Base-by-base conservation (phyloP, 176 grass and related monocot species). In the Carex scoparia region DNA sequence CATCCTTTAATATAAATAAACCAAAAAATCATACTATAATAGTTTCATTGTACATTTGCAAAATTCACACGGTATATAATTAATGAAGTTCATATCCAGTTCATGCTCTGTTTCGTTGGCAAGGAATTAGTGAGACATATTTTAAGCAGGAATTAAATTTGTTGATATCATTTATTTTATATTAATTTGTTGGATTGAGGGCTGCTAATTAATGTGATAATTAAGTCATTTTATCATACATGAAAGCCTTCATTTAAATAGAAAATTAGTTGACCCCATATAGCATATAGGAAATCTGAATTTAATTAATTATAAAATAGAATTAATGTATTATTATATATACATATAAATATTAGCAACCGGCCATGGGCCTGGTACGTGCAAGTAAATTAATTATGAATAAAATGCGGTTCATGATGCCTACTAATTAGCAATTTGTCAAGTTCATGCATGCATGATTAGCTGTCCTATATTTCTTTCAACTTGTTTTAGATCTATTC, bases 361-460 rank as follows among this genome's bases (percentile, higher is more conserved):
- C 65, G 65, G 65, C 65, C 65, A 69, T 37, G 65, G 65, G 2
- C 65, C 32, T 80, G 18, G 38, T 61, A 4, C 14, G 38, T 61
- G 13, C 14, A 59, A 58, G 12, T 54, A 75, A 46, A 40, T 79
- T 54, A 31, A 46, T 42, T 12, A 27, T 81, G 10, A 65, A 64
- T 9, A 35, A 81, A 28, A 0, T 62, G 1, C 48, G 7, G 14
- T 64, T 81, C 79, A 42, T 81, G 79, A 81, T 64, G 15, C 79
- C 79, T 40, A 81, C 79, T 62, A 81, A 81, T 23, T 57, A 46
- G 35, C 4, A 81, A 44, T 54, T 81, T 81, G 57, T 61, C 48
- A 64, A 81, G 79, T 64, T 81, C 28, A 65, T 81, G 79, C 18
- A 38, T 64, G 79, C 79, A 81, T 81, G 79, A 81, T 81, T 81